Evolutionary conservation across 2,329 filamentous ascomycete species (phyloP), one percentile per base, ranked within the genome.

Genomic region (Cryphonectria carpinicola): DNA sequence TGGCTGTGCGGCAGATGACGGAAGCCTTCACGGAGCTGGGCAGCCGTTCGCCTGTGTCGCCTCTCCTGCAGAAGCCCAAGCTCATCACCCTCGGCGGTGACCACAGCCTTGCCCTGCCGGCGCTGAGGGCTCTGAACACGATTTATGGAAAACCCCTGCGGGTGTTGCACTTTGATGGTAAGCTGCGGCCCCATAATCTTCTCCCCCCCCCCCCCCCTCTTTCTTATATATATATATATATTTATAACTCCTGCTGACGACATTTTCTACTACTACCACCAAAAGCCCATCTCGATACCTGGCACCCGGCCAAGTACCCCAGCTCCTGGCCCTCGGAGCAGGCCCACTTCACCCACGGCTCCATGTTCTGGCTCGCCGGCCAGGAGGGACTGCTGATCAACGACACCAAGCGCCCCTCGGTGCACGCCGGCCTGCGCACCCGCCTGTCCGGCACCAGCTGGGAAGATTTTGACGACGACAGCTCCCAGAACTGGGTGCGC

Each of bases 311-410:
- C 35, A 91, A 93, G 75, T 97, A 97, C 80, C 92, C 93, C 0
- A 90, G 87, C 22, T 89, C 90, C 69, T 97, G 94, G 94, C 76
- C 78, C 3, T 87, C 86, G 3, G 86, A 89, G 71, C 92, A 93
- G 79, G 87, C 89, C 2, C 88, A 91, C 75, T 96, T 97, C 83
- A 97, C 91, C 77, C 94, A 97, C 80, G 94, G 95, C 5, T 93
- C 89, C 75, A 96, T 97, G 90, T 97, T 97, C 85, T 95, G 93
- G 92, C 87, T 95, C 75, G 94, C 94, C 7, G 90, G 90, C 65
- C 89, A 90, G 41, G 94, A 97, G 79, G 93, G 93, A 0, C 83
- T 97, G 37, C 90, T 97, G 70, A 85, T 88, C 72, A 95, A 95
- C 79, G 83, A 85, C 19, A 91, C 88, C 0, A 88, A 87, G 11